A percentile compares a stretch with the other conserved stretches of the same genome.
Conservation (phyloP, 495 filamentous ascomycete genomes). For the Penicillium malachiteum region DNA sequence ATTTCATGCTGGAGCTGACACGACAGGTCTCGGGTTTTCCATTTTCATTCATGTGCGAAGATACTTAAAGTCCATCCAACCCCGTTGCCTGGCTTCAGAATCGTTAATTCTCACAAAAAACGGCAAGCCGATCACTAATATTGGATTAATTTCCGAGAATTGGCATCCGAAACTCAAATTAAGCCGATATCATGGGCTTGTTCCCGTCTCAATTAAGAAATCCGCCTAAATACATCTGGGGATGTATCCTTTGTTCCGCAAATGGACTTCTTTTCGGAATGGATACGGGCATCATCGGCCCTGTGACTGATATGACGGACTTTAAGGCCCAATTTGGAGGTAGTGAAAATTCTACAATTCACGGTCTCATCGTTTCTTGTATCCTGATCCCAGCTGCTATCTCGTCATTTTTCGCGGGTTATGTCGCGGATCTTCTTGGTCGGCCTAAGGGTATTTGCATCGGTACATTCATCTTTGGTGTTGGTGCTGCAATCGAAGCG, state of each 20-base stretch:
- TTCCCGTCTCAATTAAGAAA: background rate
- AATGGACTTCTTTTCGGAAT: conserved; percentile 38
- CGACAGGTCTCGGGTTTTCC: background rate
- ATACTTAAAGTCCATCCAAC: background rate
- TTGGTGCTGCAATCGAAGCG: conserved; percentile 54
- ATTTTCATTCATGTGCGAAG: background rate
- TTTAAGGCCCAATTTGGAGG: conserved; percentile 53
- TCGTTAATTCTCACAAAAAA: background rate
- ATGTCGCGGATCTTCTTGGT: conserved; percentile 59
- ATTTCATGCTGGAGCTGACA: background rate
- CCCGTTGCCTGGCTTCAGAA: background rate
- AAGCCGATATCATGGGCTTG: background rate
- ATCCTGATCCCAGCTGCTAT: conserved; percentile 63
- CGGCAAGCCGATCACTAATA: too few species aligned
- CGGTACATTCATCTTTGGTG: conserved; percentile 53
- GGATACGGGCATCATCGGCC: conserved; percentile 64
- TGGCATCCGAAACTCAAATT: background rate
- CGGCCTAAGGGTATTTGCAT: conserved; percentile 52
- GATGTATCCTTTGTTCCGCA: conserved; percentile 20
- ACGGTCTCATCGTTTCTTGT: conserved; percentile 61
- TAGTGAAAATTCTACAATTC: conserved; percentile 51
- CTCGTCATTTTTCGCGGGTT: conserved; percentile 61
- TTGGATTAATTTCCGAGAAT: background rate
- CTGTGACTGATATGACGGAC: conserved; percentile 58
- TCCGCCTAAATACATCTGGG: conserved; percentile 22